Percentiles rank a stretch among this genome's conserved stretches.
Evolutionary conservation across 2,329 filamentous ascomycete species (phyloP).

Genomic region (Alternaria brassicicola): DNA sequence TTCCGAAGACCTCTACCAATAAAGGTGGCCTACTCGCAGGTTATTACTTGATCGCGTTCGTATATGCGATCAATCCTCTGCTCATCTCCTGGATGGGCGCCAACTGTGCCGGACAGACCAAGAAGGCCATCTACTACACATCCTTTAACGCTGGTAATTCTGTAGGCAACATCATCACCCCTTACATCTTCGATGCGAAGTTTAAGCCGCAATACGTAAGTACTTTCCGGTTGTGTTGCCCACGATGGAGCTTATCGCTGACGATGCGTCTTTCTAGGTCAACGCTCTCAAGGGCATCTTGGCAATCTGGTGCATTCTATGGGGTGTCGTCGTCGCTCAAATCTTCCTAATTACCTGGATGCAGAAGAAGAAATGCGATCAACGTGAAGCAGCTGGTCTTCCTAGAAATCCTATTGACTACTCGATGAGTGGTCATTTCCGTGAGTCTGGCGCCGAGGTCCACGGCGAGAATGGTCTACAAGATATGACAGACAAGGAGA

Average conservation of each 20-base stretch:
- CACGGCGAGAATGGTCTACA: constrained; percentile 31
- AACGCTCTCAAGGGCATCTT: constrained; percentile 31
- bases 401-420: constrained; percentile 25
- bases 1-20: constrained; percentile 50
- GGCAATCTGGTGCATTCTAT: constrained; percentile 31
- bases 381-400: constrained; percentile 30
- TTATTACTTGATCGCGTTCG: constrained; percentile 70
- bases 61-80: constrained; percentile 70
- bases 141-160: constrained; percentile 68
- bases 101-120: constrained; percentile 71
- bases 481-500: constrained; percentile 33
- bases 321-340: constrained; percentile 23
- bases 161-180: constrained; percentile 64
- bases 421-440: constrained; percentile 25
- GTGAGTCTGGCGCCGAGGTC: constrained; percentile 24
- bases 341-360: constrained; percentile 24
- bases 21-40: constrained; percentile 61
- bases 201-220: constrained; percentile 32
- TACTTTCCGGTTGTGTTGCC: not conserved
- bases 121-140: constrained; percentile 69
- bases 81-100: constrained; percentile 72
- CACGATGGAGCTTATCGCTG: not conserved
- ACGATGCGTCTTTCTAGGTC: constrained; percentile 4
- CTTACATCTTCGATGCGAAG: constrained; percentile 31
- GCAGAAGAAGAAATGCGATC: constrained; percentile 29